phyloP scores from a whole-genome alignment of 768 basidiomycete species.

The Phlebiopsis gigantea region DNA sequence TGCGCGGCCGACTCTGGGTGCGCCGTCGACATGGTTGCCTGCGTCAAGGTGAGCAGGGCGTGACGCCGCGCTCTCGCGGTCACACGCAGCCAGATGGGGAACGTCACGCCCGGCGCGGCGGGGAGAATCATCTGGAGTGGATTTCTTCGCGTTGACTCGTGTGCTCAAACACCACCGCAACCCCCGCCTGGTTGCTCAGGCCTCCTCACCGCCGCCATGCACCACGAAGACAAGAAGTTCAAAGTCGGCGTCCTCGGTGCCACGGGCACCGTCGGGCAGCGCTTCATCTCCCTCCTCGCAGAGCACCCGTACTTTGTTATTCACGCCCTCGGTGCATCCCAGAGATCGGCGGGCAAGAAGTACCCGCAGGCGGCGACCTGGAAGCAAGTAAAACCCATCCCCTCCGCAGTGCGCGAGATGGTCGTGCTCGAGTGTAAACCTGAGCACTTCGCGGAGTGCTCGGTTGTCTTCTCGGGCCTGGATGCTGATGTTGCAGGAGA shows the following conservation, averaged over 20 bases:
- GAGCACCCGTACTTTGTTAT: slow-evolving; percentile 88
- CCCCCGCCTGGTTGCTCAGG: slow-evolving; percentile 1
- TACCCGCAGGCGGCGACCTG: slow-evolving; percentile 74
- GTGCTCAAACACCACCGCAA: slow-evolving; percentile 4
- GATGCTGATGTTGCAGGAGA: slow-evolving; percentile 94
- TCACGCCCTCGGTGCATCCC: slow-evolving; percentile 83
- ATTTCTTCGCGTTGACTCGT: slow-evolving; percentile 6
- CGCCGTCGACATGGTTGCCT: slow-evolving; percentile 12
- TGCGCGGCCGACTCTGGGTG: slow-evolving; percentile 41
- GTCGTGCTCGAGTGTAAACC: slow-evolving; percentile 75
- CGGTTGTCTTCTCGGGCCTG: slow-evolving; percentile 90
- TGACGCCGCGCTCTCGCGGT: background rate
- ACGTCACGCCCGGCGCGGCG: background rate
- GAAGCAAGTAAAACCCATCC: slow-evolving; percentile 85
- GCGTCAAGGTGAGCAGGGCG: slow-evolving; percentile 2
- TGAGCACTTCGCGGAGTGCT: slow-evolving; percentile 73
- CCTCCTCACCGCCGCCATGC: slow-evolving; percentile 8
- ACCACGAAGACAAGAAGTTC: slow-evolving; percentile 21
- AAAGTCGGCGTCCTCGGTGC: slow-evolving; percentile 81
- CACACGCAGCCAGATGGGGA: background rate
- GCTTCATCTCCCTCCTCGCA: slow-evolving; percentile 86
- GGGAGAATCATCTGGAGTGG: background rate
- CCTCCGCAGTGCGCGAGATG: slow-evolving; percentile 53
- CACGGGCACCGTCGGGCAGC: slow-evolving; percentile 93
- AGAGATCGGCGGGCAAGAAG: slow-evolving; percentile 78